These are phyloP conservation scores for Linderniella brevidens DNA, from an alignment of 257 asterid genomes.

Conservation along the genomic window DNA sequence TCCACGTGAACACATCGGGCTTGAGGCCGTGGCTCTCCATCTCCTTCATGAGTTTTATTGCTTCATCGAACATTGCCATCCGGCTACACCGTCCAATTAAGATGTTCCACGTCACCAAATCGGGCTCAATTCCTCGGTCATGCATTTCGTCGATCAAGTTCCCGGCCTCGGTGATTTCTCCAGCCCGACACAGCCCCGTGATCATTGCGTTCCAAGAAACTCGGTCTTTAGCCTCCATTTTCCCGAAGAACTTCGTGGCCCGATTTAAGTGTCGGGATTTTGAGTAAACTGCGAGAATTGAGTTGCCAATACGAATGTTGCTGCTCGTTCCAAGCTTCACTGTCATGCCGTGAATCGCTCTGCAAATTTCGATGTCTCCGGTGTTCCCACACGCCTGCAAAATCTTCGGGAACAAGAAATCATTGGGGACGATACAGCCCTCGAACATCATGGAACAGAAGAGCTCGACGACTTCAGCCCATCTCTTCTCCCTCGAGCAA, in stretches of 20 bases:
- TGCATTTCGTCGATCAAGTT: constrained; percentile 37
- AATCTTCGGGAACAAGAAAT: constrained; percentile 52
- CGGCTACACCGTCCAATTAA: constrained; percentile 45
- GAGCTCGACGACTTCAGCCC: constrained; percentile 50
- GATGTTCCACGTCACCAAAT: constrained; percentile 58
- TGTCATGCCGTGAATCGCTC: constrained; percentile 40
- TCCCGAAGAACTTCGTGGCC: constrained; percentile 34
- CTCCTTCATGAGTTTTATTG: constrained; percentile 41
- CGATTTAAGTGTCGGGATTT: constrained; percentile 40
- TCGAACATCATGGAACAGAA: constrained; percentile 47
- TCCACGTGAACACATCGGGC: constrained; percentile 78
- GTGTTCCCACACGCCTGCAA: constrained; percentile 60
- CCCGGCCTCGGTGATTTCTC: constrained; percentile 32
- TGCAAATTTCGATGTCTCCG: constrained; percentile 49
- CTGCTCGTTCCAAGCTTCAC: constrained; percentile 27
- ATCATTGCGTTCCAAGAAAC: constrained; percentile 72
- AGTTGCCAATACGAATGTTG: constrained; percentile 41
- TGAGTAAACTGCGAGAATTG: constrained; percentile 55
- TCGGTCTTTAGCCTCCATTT: constrained; percentile 33
- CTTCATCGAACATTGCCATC: constrained; percentile 41
- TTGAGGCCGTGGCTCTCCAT: constrained; percentile 32
- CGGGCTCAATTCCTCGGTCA: constrained; percentile 33
- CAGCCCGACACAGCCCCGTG: constrained; percentile 43
- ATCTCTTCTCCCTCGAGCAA: constrained; percentile 50
- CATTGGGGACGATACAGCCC: constrained; percentile 42